Conservation (phyloP, 106 monocot species). For the Allium cepa region DNA sequence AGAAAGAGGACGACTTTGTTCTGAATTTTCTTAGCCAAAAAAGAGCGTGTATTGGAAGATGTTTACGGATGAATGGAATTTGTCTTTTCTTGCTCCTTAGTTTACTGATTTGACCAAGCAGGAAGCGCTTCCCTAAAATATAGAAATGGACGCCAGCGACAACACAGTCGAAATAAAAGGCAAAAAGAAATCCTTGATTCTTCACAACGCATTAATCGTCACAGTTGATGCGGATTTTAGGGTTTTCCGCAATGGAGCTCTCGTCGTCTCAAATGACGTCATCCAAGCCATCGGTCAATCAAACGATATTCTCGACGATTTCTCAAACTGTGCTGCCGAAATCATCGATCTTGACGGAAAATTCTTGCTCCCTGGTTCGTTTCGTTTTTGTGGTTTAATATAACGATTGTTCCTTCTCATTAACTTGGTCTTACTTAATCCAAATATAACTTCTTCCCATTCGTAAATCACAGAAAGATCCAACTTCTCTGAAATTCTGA, state of each 20-base stretch:
- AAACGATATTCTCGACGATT: slow-evolving; percentile 33
- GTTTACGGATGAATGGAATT: too few relatives aligned
- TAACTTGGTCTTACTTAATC: slow-evolving; percentile 1
- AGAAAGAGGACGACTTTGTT: too few relatives aligned
- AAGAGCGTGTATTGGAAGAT: too few relatives aligned
- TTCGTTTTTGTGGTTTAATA: too few relatives aligned
- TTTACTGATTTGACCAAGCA: too few relatives aligned
- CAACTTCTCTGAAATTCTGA: too few relatives aligned
- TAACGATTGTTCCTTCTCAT: not conserved
- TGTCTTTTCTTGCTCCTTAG: too few relatives aligned
- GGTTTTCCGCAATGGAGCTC: slow-evolving; percentile 57
- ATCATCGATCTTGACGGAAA: slow-evolving; percentile 52
- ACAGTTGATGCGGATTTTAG: slow-evolving; percentile 60
- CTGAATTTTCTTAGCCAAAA: too few relatives aligned
- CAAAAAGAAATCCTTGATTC: slow-evolving; percentile 10
- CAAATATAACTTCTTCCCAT: not conserved
- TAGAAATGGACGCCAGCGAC: not conserved
- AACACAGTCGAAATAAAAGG: not conserved
- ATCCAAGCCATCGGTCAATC: slow-evolving; percentile 67
- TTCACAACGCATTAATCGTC: slow-evolving; percentile 64
- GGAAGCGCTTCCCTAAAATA: too few relatives aligned
- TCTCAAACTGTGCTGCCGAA: slow-evolving; percentile 38
- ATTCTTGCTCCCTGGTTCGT: slow-evolving; percentile 58
- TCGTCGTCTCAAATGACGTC: slow-evolving; percentile 48
- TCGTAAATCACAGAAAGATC: too few relatives aligned